Base-by-base conservation (phyloP, 2,329 filamentous ascomycete genomes). In the Hymenoscyphus occultus region DNA sequence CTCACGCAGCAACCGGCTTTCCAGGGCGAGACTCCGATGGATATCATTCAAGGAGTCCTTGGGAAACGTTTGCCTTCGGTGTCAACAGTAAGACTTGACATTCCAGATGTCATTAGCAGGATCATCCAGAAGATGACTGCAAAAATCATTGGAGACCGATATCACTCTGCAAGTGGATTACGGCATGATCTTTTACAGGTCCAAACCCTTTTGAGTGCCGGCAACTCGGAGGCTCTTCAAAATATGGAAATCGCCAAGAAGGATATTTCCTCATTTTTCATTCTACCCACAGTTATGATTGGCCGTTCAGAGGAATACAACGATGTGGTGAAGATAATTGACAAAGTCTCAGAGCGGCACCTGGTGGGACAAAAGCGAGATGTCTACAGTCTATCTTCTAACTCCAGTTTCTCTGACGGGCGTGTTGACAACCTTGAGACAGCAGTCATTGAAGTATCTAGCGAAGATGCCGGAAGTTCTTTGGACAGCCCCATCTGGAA, bases 51-150 rank as follows among this genome's bases (percentile, higher is more conserved):
- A 75, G 92, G 89, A 70, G 92, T 97, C 12, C 82, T 98, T 9
- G 89, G 89, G 58, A 89, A 90, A 69, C 87, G 91, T 57, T 87
- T 97, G 69, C 88, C 91, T 4, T 87, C 87, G 45, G 88, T 95
- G 9, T 91, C 92, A 3, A 86, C 86, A 3, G 86, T 92, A 56
- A 86, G 94, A 60, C 84, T 92, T 66, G 94, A 97, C 74, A 83
- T 97, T 5, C 94, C 94, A 0, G 91, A 96, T 65, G 89, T 90
- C 7, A 81, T 97, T 54, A 90, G 90, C 0, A 84, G 86, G 39
- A 90, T 97, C 56, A 92, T 98, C 51, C 90, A 94, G 74, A 96
- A 93, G 75, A 97, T 96, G 84, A 97, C 93, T 0, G 88, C 92
- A 66, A 96, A 96, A 77, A 90, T 89, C 66, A 91, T 96, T 59